Evolutionary conservation across 208 protist species (phyloP), one percentile per base, ranked within the genome.

Genomic region (Leishmania major): DNA sequence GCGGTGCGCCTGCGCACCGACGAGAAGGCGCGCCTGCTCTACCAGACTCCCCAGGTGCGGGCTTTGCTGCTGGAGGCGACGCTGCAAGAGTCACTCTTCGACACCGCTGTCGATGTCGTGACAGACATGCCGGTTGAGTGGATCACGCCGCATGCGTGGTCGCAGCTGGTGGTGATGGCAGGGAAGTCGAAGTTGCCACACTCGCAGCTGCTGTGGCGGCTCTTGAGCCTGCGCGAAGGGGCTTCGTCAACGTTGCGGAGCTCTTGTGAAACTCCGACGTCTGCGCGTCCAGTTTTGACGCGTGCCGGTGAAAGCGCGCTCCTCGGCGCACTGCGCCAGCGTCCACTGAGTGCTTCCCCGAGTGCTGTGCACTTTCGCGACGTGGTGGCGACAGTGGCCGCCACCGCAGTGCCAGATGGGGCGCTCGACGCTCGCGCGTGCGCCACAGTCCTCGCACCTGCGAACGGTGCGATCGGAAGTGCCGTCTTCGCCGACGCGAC

Each of bases 111-210:
- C n/a, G 85, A 69, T 72, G 77, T 95, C n/a, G 60, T 90, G 67
- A 35, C 86, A 35, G 86, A 86, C 15, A 93, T 87, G 37, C 89
- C 88, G 22, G 82, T 67, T 7, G 80, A 57, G 70, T 91, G 87
- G 88, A 88, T 97, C 31, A 94, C 90, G 2, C 89, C 92, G 17
- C 74, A 78, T 59, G 53, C 90, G 45, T 97, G 94, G 92, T 49
- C 72, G 45, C 47, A 73, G 35, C 83, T 95, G 1, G 84, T 95
- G 76, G 77, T 88, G 40, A 83, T 88, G 10, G 94, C 92, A 3
- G 88, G 83, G 17, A 87, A 93, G 59, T 83, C 86, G 31, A 91
- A 88, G 81, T 69, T 97, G 62, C 85, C 92, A 22, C 81, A 96
- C 85, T 93, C 91, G n/a, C 76, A 75, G 43, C 64, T 96, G 53